Conservation (phyloP, 306 rosid species). For the Medicago ruthenica region DNA sequence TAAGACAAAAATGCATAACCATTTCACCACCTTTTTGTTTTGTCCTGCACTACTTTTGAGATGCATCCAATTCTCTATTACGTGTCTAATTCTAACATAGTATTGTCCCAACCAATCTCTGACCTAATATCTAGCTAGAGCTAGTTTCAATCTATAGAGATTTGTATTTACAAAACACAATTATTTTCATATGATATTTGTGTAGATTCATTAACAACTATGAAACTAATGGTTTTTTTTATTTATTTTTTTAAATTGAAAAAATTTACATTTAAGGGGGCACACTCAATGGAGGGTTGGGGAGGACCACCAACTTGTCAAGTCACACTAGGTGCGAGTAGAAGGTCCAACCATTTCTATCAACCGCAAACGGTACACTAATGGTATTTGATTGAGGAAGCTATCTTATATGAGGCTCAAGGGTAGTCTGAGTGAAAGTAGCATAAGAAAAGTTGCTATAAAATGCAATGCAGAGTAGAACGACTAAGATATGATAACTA, state of each 20-base stretch:
- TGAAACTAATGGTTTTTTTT: constrained; percentile 7
- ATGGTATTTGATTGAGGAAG: not conserved
- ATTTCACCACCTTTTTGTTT: constrained; percentile 18
- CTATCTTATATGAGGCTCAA: not conserved
- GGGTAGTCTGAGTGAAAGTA: not conserved
- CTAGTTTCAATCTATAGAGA: constrained; percentile 9
- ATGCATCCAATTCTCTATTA: constrained; percentile 11
- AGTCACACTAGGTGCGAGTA: not conserved
- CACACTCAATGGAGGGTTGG: not conserved
- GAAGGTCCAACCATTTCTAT: not conserved
- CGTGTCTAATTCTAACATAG: constrained; percentile 21
- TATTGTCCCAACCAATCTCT: constrained; percentile 16
- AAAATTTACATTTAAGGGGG: not conserved
- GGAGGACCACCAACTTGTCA: not conserved
- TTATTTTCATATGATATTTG: constrained; percentile 11
- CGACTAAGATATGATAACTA: not conserved
- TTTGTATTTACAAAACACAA: constrained; percentile 33
- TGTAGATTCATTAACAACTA: not conserved
- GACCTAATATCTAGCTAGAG: constrained; percentile 29
- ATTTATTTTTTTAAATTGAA: too few species aligned
- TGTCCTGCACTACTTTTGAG: constrained; percentile 16
- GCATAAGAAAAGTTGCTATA: not conserved
- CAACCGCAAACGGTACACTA: not conserved
- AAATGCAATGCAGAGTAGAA: not conserved
- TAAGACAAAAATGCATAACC: constrained; percentile 14